phyloP scores from a whole-genome alignment of 2,329 filamentous ascomycete genomes.

The Aspergillus hortae region DNA sequence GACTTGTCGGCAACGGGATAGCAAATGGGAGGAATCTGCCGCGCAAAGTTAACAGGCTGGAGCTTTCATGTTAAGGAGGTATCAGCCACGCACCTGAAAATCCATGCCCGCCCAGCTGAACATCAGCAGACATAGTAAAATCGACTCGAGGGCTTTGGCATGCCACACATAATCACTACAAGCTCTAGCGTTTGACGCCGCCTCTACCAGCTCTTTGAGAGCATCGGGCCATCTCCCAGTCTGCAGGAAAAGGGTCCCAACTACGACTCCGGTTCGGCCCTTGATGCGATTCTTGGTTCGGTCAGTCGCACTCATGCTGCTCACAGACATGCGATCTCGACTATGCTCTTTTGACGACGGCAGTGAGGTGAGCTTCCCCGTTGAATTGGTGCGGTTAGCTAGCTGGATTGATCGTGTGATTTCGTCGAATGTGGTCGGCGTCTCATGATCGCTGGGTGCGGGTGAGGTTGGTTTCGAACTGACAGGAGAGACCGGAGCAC shows the following conservation, averaged over 20 bases:
- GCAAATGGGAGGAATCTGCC: constrained; percentile 52
- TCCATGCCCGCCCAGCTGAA: constrained; percentile 80
- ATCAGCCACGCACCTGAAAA: constrained; percentile 51
- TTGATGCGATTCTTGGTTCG: constrained; percentile 76
- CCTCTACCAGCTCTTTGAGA: constrained; percentile 76
- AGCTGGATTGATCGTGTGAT: constrained; percentile 45
- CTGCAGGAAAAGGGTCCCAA: constrained; percentile 83
- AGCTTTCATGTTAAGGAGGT: not conserved
- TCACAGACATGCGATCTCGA: constrained; percentile 59
- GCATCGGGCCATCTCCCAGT: constrained; percentile 89
- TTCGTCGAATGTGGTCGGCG: constrained; percentile 54
- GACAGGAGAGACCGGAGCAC: constrained; percentile 36
- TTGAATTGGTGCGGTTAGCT: constrained; percentile 36
- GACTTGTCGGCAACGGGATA: constrained; percentile 50
- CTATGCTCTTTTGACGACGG: constrained; percentile 50
- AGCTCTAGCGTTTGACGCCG: constrained; percentile 70
- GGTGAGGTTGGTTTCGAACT: constrained; percentile 34
- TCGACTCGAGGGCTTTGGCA: constrained; percentile 87
- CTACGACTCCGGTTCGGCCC: constrained; percentile 71
- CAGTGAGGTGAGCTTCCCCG: constrained; percentile 33
- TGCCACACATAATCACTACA: constrained; percentile 96
- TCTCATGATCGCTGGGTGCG: constrained; percentile 35
- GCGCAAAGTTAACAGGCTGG: not conserved
- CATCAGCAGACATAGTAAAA: constrained; percentile 76
- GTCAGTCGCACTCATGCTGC: constrained; percentile 74